phyloP scores from a whole-genome alignment of 352 stramenopile genomes.

The Phytophthora macrochlamydospora region DNA sequence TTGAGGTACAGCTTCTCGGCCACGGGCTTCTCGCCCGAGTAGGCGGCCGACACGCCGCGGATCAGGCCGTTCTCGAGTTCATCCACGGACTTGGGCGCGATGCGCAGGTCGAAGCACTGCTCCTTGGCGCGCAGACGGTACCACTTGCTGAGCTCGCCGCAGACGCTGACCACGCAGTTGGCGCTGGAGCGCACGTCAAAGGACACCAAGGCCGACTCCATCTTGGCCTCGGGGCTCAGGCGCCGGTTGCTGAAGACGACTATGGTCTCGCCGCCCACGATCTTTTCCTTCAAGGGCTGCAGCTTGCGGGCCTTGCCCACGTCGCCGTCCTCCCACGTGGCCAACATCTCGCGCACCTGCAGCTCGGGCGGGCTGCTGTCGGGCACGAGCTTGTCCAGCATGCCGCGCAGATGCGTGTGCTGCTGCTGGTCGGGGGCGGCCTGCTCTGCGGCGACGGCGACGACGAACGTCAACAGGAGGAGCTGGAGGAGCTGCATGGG shows the following conservation, averaged over 20 bases:
- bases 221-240: conserved; percentile 30
- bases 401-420: conserved; percentile 41
- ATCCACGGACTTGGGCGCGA: conserved; percentile 67
- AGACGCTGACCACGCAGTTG: conserved; percentile 83
- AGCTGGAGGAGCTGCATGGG: conserved; percentile 26
- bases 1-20: conserved; percentile 79
- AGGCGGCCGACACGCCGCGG: conserved; percentile 69
- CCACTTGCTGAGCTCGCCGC: conserved; percentile 64
- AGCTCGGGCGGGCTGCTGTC: conserved; percentile 14
- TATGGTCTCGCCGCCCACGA: conserved; percentile 66
- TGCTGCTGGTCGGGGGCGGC: conserved; percentile 20
- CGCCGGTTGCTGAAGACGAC: conserved; percentile 72
- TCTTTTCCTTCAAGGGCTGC: conserved; percentile 47
- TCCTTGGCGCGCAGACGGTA: conserved; percentile 58
- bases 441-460: conserved; percentile 3
- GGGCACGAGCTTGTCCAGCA: conserved; percentile 43
- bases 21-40: conserved; percentile 49
- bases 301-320: conserved; percentile 28
- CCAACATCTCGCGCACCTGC: conserved; percentile 42
- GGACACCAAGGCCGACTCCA: conserved; percentile 65
- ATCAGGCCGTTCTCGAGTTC: conserved; percentile 65
- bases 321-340: conserved; percentile 39
- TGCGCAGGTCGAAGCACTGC: conserved; percentile 74
- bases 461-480: conserved; percentile 21
- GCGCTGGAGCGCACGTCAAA: conserved; percentile 70